Evolutionary conservation across 352 stramenopile species (phyloP), one percentile per base, ranked within the genome.

Genomic region (Pythium graminicola): DNA sequence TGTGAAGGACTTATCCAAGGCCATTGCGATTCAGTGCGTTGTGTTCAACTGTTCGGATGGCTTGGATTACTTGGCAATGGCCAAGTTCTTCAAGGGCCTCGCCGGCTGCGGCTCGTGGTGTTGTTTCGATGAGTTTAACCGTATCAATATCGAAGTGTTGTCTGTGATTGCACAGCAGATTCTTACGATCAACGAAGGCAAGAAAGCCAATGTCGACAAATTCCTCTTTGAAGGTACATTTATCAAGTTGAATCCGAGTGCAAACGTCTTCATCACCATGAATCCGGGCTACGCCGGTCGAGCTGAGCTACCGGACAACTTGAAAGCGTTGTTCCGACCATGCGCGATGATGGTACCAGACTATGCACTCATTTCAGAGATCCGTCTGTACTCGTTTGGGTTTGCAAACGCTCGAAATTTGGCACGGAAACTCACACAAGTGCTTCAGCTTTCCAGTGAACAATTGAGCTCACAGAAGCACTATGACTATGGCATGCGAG

Each of bases 41-140:
- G 93, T 98, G 9, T 98, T 98, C 71, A 98, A 98, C 68, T 98
- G 94, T 62, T 96, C 80, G 23, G 93, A 98, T 56, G 73, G 95
- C 20, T 89, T 98, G 36, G 94, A 98, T 68, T 98, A 97, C 71
- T 97, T 97, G 60, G 96, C 96, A 69, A 98, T 98, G 94, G 93
- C 87, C 2, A 97, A 97, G 49, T 86, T 98, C 20, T 98, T 98
- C 49, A 89, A 90, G 32, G 94, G 93, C 1, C 64, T 97, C 4
- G 86, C 89, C 4, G 78, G 94, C 39, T 88, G 88, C 8, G 87
- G 93, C 2, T 95, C 90, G 40, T 96, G 80, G 85, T 88, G 68
- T 22, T 94, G 78, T 55, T 66, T 98, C 19, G 93, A 98, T 36
- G 92, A 97, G 53, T 98, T 98, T 49, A 98, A 98, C 52, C 86